Base-by-base conservation (phyloP, 306 rosid species). In the Pterocarpus macrocarpus region DNA sequence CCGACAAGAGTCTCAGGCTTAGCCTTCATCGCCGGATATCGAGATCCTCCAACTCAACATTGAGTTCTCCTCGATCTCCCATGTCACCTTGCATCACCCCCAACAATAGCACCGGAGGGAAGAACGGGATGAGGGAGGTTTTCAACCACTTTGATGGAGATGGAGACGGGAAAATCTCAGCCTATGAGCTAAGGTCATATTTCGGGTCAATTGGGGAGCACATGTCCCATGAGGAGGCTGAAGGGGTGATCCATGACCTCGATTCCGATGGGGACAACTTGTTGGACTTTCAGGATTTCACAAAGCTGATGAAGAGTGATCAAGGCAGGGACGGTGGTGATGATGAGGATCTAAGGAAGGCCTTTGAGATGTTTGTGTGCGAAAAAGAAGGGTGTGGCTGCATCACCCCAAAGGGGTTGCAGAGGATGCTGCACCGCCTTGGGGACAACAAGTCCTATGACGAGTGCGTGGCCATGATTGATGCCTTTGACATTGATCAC, bases 361-460 rank as follows among this genome's bases (percentile, higher is more conserved):
- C 95, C 13, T 92, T 92, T 70, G 90, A 90, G 82, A 89, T 92
- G 92, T 92, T 86, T 41, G 89, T 83, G 83, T 77, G 79, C 86
- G 97, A 92, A 7, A 90, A 22, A 22, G 28, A 86, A 28, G 97
- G 91, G 44, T 79, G 50, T 1, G 88, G 72, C 0, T 85, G 90
- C 38, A 87, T 92, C 8, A 92, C 95, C 0, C 95, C 97, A 0
- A 83, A 79, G 50, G 87, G 97, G 63, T 77, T 92, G 86, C 95
- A 92, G 70, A 81, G 87, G 75, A 92, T 89, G 97, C 35, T 92
- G 77, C 80, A 84, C 15, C 89, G 93, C 33, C 89, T 92, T 5
- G 97, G 97, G 13, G 92, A 92, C 68, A 22, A 80, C 0, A 92
- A 81, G 64, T 87, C 97, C 0, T 73, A 84, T 53, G 89, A 90